Base-by-base conservation (phyloP, 306 rosid genomes). In the Cicer judaicum region DNA sequence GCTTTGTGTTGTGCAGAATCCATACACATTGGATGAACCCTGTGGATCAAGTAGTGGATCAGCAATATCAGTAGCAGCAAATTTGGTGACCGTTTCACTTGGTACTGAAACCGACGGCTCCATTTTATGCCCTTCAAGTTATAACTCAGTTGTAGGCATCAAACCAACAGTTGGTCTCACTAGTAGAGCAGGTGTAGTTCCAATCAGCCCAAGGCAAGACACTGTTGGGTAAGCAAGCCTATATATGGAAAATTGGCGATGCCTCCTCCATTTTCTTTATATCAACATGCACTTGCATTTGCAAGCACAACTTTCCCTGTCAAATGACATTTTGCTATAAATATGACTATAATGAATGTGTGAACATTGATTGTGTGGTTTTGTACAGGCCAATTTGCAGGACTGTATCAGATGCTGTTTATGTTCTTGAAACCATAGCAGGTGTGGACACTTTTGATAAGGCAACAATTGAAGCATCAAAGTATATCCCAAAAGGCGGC, bases 141-240 rank as follows among this genome's bases (percentile, higher is more conserved):
- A 0, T 11, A 84, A 89, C 73, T 87, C 88, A 0, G 86, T 84
- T 0, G 91, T 89, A 3, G 89, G 89, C 19, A 76, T 88, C 79
- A 90, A 86, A 63, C 96, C 91, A 63, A 90, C 89, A 0, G 83
- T 91, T 18, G 93, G 93, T 70, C 90, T 88, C 70, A 91, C 92
- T 16, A 91, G 97, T 48, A 87, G 97, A 69, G 88, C 89, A 0
- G 92, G 92, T 5, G 92, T 88, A 1, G 74, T 91, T 41, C 93
- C 97, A 16, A 75, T 91, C 69, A 74, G 84, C 39, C 88, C 82
- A 5, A 81, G 87, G 44, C 93, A 87, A 70, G 97, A 89, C 84
- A 74, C 90, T 2, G 53, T 91, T 57, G 93, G 93, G 93, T 90
- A 85, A 16, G 82, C 52, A 85, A 16, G 82, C 52, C n/a, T 2